Percentiles rank a stretch among this genome's conserved stretches.
Conservation (phyloP, 2,329 filamentous ascomycete genomes). For the Pseudocercospora fijiensis region DNA sequence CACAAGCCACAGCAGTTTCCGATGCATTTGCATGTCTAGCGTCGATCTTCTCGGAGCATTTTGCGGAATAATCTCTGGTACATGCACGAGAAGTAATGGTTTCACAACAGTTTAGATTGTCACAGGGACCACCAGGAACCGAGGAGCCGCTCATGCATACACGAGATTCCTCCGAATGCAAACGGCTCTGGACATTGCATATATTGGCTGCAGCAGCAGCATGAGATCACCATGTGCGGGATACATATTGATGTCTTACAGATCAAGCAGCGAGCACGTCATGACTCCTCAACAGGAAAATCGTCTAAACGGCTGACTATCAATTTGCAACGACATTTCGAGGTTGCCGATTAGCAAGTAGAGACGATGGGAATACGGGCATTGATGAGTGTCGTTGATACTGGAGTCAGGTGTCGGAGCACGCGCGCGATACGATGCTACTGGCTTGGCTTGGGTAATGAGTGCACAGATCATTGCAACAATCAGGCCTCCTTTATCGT, state of each 20-base stretch:
- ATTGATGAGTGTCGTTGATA: no score
- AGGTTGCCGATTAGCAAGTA: background rate
- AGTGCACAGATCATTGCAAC: no score
- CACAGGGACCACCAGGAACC: background rate
- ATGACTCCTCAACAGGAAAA: background rate
- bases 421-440: no score
- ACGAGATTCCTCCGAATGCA: no score
- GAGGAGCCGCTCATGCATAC: no score
- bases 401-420: no score
- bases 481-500: no score
- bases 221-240: background rate
- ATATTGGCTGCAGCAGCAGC: no score
- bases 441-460: no score
- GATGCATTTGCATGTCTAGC: background rate
- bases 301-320: background rate
- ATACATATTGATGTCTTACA: background rate
- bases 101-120: background rate
- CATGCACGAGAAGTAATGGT: slow-evolving; percentile 3
- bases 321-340: background rate
- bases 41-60: background rate
- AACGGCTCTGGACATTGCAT: no score
- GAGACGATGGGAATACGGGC: background rate
- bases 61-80: background rate
- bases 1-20: background rate
- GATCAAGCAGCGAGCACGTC: background rate